Base-by-base conservation (phyloP, 805 yeast species). In the Hanseniaspora mollemarum region DNA sequence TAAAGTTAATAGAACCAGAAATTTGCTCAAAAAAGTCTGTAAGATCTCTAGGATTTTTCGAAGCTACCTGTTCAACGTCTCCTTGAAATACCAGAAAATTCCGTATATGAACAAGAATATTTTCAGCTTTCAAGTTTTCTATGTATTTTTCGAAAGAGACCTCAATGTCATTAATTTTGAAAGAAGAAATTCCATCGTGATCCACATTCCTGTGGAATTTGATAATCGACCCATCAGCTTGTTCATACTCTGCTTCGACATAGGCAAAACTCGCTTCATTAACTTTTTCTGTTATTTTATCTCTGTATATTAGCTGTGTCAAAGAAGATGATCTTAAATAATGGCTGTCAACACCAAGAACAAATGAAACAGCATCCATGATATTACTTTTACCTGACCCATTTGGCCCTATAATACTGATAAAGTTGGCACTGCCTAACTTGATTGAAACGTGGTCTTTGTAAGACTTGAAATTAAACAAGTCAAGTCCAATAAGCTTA, bases 381-480 rank as follows among this genome's bases (percentile, higher is more conserved):
- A 92, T 83, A 62, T 92, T 92, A 38, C 95, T 84, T 67, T 92
- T 92, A 7, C 98, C 98, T 0, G 96, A 83, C 31, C 98, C 98
- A 71, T 92, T 92, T n/a, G 97, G 97, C 1, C 98, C 98, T 53
- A 92, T 84, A 55, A 92, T 85, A 41, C 94, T 81, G 1, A 95
- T 86, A 69, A 92, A 92, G 54, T 75, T 72, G 0, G 88, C 76
- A 12, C 80, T 73, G 0, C 96, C 96, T 65, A 92, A 83, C 2
- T 92, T 94, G 21, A 90, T 76, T 4, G 73, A 72, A 16, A 86
- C 74, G 0, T 75, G 73, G 0, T 95, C 96, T 50, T 76, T 72
- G 62, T 92, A 92, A 0, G 96, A 88, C 68, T 92, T 92, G 78
- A 92, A 92, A 65, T 92, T 87, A 65, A 75, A 70, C 31, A 88